phyloP scores from a whole-genome alignment of 1,284 basidiomycete genomes.

The Ustilago sp. region DNA sequence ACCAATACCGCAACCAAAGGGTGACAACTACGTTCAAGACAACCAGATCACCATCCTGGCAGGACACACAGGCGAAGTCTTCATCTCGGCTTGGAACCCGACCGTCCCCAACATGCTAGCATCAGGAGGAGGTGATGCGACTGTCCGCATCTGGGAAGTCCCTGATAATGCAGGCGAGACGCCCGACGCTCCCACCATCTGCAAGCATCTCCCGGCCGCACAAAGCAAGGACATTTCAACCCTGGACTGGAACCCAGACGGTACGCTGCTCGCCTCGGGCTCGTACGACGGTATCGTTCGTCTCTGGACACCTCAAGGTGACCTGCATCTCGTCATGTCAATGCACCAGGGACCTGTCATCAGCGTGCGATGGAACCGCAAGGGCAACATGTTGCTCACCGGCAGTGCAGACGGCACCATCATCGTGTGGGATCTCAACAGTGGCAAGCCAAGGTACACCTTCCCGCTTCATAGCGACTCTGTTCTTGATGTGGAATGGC shows the following conservation, averaged over 20 bases:
- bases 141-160: conserved; percentile 69
- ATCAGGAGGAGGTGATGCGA: conserved; percentile 68
- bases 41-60: conserved; percentile 52
- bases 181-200: conserved; percentile 59
- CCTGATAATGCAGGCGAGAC: conserved; percentile 39
- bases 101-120: conserved; percentile 67
- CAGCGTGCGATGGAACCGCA: conserved; percentile 68
- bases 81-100: conserved; percentile 69
- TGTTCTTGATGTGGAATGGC: conserved; percentile 68
- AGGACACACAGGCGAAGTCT: conserved; percentile 67
- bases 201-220: conserved; percentile 67
- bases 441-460: conserved; percentile 67
- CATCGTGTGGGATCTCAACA: conserved; percentile 69
- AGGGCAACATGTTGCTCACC: conserved; percentile 66
- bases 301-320: conserved; percentile 69
- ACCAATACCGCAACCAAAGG: conserved; percentile 46
- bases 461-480: conserved; percentile 65
- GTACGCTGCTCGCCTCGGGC: conserved; percentile 67
- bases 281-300: conserved; percentile 69
- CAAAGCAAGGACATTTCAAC: conserved; percentile 68
- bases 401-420: conserved; percentile 67
- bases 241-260: conserved; percentile 69
- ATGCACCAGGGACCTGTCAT: conserved; percentile 70
- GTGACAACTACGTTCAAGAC: conserved; percentile 42
- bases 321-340: conserved; percentile 69